phyloP scores from a whole-genome alignment of 495 filamentous ascomycete species.

The Trichocladium antarcticum region DNA sequence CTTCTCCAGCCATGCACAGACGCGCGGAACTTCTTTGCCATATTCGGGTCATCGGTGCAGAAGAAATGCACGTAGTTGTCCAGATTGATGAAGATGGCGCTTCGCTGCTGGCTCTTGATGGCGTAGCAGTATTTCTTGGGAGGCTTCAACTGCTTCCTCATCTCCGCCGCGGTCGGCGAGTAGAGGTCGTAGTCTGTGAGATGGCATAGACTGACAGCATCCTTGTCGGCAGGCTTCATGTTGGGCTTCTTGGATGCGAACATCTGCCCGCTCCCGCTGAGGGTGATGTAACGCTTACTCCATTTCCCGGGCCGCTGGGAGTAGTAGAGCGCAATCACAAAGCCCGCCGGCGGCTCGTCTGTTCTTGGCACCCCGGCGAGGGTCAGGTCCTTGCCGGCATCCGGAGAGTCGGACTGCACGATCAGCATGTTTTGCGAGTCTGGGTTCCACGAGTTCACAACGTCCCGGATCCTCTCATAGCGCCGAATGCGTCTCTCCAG shows the following conservation, averaged over 20 bases:
- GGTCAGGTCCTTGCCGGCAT: constrained; percentile 33
- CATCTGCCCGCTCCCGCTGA: constrained; percentile 67
- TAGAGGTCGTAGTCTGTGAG: constrained; percentile 93
- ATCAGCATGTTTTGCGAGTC: constrained; percentile 62
- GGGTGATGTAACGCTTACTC: constrained; percentile 72
- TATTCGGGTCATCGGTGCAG: constrained; percentile 55
- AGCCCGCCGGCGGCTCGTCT: constrained; percentile 45
- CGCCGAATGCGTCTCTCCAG: constrained; percentile 72
- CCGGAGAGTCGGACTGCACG: constrained; percentile 33
- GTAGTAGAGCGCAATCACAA: constrained; percentile 62
- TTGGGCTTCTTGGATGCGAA: constrained; percentile 58
- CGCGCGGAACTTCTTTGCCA: constrained; percentile 57
- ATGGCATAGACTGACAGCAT: constrained; percentile 63
- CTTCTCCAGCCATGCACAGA: constrained; percentile 72
- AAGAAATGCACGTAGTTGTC: constrained; percentile 90
- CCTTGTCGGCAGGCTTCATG: constrained; percentile 43
- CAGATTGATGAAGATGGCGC: constrained; percentile 67
- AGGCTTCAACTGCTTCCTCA: constrained; percentile 53
- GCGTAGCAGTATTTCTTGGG: constrained; percentile 76
- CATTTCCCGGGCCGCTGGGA: constrained; percentile 71
- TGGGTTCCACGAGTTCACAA: constrained; percentile 84
- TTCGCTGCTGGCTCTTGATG: constrained; percentile 88
- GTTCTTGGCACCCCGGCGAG: constrained; percentile 43
- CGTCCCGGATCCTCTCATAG: constrained; percentile 79
- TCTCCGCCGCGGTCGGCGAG: constrained; percentile 52